Evolutionary conservation across 805 yeast species (phyloP).

Genomic region (Starmerella cellae): DNA sequence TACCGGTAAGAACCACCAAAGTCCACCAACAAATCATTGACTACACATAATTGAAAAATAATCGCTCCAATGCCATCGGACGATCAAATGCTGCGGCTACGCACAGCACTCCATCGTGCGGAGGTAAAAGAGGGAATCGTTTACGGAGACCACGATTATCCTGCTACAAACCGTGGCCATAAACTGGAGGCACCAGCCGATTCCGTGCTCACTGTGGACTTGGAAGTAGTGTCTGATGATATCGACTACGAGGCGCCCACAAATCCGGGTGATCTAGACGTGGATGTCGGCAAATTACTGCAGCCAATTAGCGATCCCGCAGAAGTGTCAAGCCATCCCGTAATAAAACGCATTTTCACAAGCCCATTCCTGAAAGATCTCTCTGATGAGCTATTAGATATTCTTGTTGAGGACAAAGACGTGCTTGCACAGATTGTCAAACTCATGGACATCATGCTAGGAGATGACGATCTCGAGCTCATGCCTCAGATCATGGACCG

Average conservation of each 20-base stretch:
- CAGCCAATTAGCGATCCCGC: conserved; percentile 71
- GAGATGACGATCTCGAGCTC: conserved; percentile 55
- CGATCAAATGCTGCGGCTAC: conserved; percentile 18
- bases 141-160: neutral
- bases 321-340: conserved; percentile 60
- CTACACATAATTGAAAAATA: too few species aligned
- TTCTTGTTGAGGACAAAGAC: conserved; percentile 69
- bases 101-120: conserved; percentile 1
- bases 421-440: conserved; percentile 58
- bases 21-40: too few species aligned
- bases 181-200: conserved; percentile 40
- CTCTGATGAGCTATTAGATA: conserved; percentile 59
- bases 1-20: too few species aligned
- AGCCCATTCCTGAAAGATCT: conserved; percentile 43
- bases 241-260: conserved; percentile 37
- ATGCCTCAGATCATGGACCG: conserved; percentile 13
- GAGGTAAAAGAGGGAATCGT: conserved; percentile 21
- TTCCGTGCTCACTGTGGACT: conserved; percentile 33
- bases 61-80: conserved; percentile 3
- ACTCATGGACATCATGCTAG: conserved; percentile 65
- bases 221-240: conserved; percentile 26
- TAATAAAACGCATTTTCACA: conserved; percentile 53
- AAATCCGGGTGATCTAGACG: conserved; percentile 31
- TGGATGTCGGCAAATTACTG: conserved; percentile 26
- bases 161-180: conserved; percentile 40